Percentiles rank a stretch among this genome's conserved stretches.
phyloP scores from a whole-genome alignment of 2,329 filamentous ascomycete species.

The Sporothrix humicola region DNA sequence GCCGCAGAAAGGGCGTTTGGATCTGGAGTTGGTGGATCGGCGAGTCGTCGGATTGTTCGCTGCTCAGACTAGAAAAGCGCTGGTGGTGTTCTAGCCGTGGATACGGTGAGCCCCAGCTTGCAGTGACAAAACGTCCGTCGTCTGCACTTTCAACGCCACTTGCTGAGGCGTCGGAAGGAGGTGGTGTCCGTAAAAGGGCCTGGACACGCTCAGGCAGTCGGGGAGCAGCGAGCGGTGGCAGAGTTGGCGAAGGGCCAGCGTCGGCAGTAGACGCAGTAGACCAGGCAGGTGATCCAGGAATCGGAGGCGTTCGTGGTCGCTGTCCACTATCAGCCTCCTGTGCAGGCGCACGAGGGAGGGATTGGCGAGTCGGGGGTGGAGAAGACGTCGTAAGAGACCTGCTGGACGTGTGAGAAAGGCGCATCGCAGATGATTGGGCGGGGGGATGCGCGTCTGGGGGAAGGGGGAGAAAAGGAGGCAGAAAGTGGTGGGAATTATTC shows the following conservation, averaged over 20 bases:
- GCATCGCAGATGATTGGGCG: conserved; percentile 17
- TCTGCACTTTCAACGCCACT: conserved; percentile 40
- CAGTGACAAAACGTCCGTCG: conserved; percentile 64
- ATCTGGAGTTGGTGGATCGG: conserved; percentile 67
- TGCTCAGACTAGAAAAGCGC: conserved; percentile 60
- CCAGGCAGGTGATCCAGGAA: conserved; percentile 62
- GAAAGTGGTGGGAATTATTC: background rate
- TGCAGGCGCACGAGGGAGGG: conserved; percentile 66
- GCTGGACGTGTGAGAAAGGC: conserved; percentile 30
- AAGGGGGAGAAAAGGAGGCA: background rate
- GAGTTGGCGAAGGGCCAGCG: conserved; percentile 61
- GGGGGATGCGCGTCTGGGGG: background rate
- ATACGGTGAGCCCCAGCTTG: conserved; percentile 93
- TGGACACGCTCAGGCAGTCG: conserved; percentile 61
- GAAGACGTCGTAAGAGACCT: conserved; percentile 61
- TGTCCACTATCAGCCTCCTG: conserved; percentile 59
- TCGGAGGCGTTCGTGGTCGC: conserved; percentile 46
- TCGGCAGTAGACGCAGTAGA: conserved; percentile 68
- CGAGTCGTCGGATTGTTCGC: conserved; percentile 64
- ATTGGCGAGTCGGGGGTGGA: conserved; percentile 54
- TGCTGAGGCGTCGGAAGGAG: conserved; percentile 41
- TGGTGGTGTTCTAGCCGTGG: conserved; percentile 64
- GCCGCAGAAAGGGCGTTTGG: conserved; percentile 66
- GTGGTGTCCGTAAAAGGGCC: conserved; percentile 62
- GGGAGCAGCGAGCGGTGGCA: conserved; percentile 65